phyloP scores from a whole-genome alignment of 305 asterid species.

The Solanum hybrid region DNA sequence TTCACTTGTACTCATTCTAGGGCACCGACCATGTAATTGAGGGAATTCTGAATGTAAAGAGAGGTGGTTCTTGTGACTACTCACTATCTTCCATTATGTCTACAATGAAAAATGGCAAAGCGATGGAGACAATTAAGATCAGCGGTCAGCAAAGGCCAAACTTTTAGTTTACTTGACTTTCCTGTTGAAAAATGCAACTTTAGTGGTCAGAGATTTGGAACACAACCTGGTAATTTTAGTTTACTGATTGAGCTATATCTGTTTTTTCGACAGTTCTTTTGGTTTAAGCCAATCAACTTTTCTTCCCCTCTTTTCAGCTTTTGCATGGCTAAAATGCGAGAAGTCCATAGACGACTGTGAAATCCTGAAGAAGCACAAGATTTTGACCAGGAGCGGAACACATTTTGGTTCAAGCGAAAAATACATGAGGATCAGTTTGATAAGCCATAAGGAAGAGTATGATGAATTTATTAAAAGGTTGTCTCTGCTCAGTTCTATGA shows the following conservation, averaged over 20 bases:
- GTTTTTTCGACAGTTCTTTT: neutral
- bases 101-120: conserved; percentile 31
- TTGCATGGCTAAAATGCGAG: conserved; percentile 84
- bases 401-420: conserved; percentile 56
- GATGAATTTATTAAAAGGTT: conserved; percentile 44
- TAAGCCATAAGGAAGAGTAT: conserved; percentile 49
- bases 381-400: conserved; percentile 61
- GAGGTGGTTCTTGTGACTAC: too few relatives aligned
- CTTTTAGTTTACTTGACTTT: conserved; percentile 57
- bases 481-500: conserved; percentile 25
- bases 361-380: conserved; percentile 49
- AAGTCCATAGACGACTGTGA: conserved; percentile 61
- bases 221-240: conserved; percentile 53
- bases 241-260: neutral
- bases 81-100: conserved; percentile 41
- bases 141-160: conserved; percentile 35
- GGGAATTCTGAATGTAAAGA: too few relatives aligned
- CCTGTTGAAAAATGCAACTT: conserved; percentile 43
- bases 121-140: conserved; percentile 68
- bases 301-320: conserved; percentile 32
- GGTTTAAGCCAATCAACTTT: neutral
- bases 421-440: conserved; percentile 56
- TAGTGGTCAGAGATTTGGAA: conserved; percentile 37
- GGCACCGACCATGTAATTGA: too few relatives aligned
- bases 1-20: too few relatives aligned